Conservation (phyloP, 225 moss, liverwort and hornwort species). For the Climacium dendroides region DNA sequence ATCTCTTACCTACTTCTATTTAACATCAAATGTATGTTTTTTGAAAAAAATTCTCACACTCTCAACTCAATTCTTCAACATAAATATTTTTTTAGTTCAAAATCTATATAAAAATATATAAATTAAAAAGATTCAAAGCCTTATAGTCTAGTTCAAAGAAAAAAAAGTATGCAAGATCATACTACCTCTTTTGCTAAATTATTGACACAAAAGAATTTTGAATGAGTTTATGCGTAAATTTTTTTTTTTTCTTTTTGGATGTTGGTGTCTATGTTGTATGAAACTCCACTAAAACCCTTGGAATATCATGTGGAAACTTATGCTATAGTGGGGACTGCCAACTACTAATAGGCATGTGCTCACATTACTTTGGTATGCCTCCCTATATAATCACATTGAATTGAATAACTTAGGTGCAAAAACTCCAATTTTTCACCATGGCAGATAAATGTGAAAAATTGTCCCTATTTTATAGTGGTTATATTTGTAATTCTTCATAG, state of each 20-base stretch:
- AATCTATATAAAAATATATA: no score
- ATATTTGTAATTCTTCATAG: background rate
- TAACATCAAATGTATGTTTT: no score
- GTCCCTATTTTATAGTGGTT: rapidly evolving
- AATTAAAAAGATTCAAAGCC: no score
- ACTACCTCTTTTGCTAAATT: no score
- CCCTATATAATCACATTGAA: rapidly evolving
- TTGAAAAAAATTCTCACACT: no score
- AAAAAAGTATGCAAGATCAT: no score
- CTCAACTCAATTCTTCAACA: no score
- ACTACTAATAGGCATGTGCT: rapidly evolving
- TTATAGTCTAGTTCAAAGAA: no score
- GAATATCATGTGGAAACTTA: background rate
- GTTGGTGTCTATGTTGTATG: background rate
- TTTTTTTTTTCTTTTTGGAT: background rate
- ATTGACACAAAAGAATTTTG: no score
- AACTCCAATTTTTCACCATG: background rate
- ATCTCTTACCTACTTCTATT: no score
- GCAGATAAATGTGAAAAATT: background rate
- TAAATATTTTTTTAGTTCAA: no score
- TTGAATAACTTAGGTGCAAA: background rate
- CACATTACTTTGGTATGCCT: background rate
- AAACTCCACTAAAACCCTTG: background rate
- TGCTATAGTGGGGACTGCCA: rapidly evolving
- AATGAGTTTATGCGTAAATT: background rate